These are phyloP conservation scores for Stipa capillata DNA, from an alignment of 176 grass and related monocot species.

Conservation along the genomic window DNA sequence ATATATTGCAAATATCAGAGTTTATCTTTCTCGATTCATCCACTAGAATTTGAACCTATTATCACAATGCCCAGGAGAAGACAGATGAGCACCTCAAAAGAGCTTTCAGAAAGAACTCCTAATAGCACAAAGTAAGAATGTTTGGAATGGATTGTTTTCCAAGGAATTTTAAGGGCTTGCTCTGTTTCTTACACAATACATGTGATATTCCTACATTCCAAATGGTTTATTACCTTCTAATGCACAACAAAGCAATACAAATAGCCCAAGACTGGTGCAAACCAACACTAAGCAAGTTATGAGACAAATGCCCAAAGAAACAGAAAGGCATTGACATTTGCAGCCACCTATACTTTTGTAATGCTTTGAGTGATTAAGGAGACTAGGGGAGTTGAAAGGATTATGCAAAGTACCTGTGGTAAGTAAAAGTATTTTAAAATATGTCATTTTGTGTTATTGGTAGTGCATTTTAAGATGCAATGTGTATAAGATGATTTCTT, in stretches of 20 bases:
- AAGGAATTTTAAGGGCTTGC: background rate
- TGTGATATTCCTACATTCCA: background rate
- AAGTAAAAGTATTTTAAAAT: background rate
- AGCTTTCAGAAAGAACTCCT: background rate
- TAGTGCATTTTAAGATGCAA: background rate
- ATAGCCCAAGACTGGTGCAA: background rate
- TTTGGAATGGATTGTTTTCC: background rate
- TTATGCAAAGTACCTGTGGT: background rate
- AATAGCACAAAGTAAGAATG: background rate
- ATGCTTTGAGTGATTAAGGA: background rate
- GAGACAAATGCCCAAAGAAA: background rate
- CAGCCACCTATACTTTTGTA: background rate
- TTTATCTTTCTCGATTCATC: slow-evolving; percentile 38
- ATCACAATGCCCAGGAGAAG: background rate
- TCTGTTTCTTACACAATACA: background rate
- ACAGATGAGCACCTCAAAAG: background rate
- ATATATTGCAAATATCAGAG: slow-evolving; percentile 24
- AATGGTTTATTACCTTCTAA: background rate
- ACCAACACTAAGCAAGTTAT: background rate
- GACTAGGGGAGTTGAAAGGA: background rate
- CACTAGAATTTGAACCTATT: slow-evolving; percentile 24
- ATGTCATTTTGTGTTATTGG: background rate
- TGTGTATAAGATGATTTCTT: background rate
- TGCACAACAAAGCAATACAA: background rate
- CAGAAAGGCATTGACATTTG: background rate